Base-by-base conservation (phyloP, 2,329 filamentous ascomycete genomes). In the Aspergillus sp. region DNA sequence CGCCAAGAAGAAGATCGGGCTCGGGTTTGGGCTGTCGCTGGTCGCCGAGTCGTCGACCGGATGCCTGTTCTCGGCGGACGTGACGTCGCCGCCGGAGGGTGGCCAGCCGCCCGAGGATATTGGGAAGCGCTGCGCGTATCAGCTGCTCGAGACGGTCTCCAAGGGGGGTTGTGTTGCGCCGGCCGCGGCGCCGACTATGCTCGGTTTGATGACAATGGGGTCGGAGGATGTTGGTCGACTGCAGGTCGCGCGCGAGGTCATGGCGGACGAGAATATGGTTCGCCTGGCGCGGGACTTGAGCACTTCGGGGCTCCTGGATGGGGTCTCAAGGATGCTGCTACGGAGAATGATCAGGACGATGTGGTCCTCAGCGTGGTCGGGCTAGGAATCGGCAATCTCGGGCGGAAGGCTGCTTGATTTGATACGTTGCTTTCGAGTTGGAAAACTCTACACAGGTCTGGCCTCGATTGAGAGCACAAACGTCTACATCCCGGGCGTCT, bases 171-270 rank as follows among this genome's bases (percentile, higher is more conserved):
- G 86, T 55, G 82, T 84, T 3, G 80, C 78, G 33, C 70, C 69
- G 10, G 72, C 81, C 3, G 82, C 85, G 2, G 78, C 80, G 4
- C 69, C 75, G 3, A 89, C 81, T 0, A 72, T 94, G 43, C 60
- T 98, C 33, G 83, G 80, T 12, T 68, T 98, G 41, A 98, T 98
- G 91, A 86, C 88, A 20, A 96, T 98, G 91, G 91, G 91, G 0
- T 85, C 82, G 1, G 91, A 96, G 56, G 91, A 98, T 58, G 86
- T 98, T 10, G 91, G 91, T 4, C 74, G 91, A 37, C 59, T 98
- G 44, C 75, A 84, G 41, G 56, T 98, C 37, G 86, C 88, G 19
- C 79, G 77, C 48, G 82, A 89, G 29, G 77, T 95, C 1, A 62
- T 96, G 28, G 88, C 78, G 0, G 82, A 79, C 2, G 85, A 94